phyloP scores from a whole-genome alignment of 1,284 basidiomycete species.

The Jaminaea rosea region DNA sequence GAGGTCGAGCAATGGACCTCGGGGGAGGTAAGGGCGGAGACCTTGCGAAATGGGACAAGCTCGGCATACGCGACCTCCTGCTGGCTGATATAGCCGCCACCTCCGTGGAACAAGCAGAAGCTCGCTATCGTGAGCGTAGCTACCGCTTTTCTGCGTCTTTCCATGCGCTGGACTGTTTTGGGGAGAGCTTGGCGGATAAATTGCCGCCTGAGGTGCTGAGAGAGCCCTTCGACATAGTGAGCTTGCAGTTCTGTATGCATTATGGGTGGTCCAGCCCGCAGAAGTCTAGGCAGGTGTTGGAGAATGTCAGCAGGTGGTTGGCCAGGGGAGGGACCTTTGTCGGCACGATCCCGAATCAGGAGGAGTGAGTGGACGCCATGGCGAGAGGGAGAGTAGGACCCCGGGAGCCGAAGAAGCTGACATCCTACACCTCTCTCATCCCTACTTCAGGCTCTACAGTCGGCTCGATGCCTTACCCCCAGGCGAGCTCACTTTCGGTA shows the following conservation, averaged over 20 bases:
- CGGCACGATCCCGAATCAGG: conserved; percentile 77
- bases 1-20: conserved; percentile 79
- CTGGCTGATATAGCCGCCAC: conserved; percentile 82
- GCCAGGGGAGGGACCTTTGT: conserved; percentile 77
- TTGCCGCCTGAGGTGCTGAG: conserved; percentile 58
- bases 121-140: conserved; percentile 57
- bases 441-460: not conserved
- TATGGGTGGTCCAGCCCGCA: conserved; percentile 86
- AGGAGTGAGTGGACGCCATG: conserved; percentile 68
- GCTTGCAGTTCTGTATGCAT: conserved; percentile 99
- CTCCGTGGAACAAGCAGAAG: conserved; percentile 79
- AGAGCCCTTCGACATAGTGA: conserved; percentile 77
- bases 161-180: conserved; percentile 80
- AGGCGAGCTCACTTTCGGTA: conserved; percentile 61
- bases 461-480: not conserved
- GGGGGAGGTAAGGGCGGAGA: conserved; percentile 98
- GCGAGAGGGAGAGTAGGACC: too few species aligned
- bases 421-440: not conserved
- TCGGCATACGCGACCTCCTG: conserved; percentile 68
- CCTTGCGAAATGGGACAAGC: conserved; percentile 87
- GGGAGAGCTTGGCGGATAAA: conserved; percentile 60
- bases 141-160: conserved; percentile 65
- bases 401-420: too few species aligned
- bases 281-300: conserved; percentile 83
- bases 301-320: conserved; percentile 75